phyloP scores from a whole-genome alignment of 75 land plant species.

The Sequoiadendron giganteum region DNA sequence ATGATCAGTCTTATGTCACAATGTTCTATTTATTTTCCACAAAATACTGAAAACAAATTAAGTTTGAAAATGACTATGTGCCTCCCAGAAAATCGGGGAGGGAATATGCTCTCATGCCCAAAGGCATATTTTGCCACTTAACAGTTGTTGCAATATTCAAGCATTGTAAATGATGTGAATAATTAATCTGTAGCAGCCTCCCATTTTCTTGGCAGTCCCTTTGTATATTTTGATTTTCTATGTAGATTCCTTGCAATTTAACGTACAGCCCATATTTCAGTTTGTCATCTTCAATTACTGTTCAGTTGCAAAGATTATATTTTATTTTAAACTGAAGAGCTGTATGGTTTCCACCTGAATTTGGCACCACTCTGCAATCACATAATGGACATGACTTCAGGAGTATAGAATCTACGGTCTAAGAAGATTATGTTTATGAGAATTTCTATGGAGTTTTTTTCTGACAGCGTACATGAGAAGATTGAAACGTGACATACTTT shows the following conservation, averaged over 20 bases:
- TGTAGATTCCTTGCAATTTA: neutral
- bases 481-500: neutral
- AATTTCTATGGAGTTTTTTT: neutral
- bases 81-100: neutral
- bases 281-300: neutral
- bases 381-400: neutral
- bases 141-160: neutral
- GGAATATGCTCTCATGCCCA: neutral
- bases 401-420: neutral
- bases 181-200: conserved; percentile 1
- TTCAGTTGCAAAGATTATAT: neutral
- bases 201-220: neutral
- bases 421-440: neutral
- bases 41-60: neutral
- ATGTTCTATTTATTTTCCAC: neutral
- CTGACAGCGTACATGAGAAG: neutral
- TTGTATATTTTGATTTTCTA: neutral
- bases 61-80: neutral
- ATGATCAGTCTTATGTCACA: neutral
- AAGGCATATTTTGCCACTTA: neutral
- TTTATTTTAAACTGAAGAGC: neutral
- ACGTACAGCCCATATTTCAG: neutral
- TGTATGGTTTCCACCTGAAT: neutral
- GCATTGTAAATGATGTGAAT: conserved; percentile 12
- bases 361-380: neutral